A percentile compares a stretch with the other conserved stretches of the same genome.
These are phyloP conservation scores for Xylaria polymorpha DNA, from an alignment of 2,329 filamentous ascomycete genomes.

Conservation along the genomic window DNA sequence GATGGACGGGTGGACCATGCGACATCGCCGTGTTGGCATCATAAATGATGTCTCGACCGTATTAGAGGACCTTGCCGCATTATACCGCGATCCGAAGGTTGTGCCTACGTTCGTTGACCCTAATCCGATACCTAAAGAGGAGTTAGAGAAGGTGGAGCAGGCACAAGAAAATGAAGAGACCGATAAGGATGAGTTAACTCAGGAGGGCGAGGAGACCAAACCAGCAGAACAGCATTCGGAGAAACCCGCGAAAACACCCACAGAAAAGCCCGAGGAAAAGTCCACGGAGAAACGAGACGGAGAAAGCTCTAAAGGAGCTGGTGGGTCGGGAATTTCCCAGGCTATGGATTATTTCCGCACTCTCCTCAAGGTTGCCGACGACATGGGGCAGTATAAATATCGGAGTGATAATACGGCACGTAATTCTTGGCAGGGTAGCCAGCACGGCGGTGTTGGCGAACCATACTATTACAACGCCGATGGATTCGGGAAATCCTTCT, in stretches of 20 bases:
- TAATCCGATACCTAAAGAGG: slow-evolving; percentile 49
- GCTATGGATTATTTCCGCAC: slow-evolving; percentile 46
- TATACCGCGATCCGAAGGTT: slow-evolving; percentile 52
- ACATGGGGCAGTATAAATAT: slow-evolving; percentile 49
- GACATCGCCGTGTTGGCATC: slow-evolving; percentile 51
- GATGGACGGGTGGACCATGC: slow-evolving; percentile 54
- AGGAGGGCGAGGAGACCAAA: slow-evolving; percentile 17
- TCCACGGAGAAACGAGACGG: slow-evolving; percentile 25
- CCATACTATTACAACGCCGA: slow-evolving; percentile 63
- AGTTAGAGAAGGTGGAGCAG: slow-evolving; percentile 40
- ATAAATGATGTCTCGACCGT: slow-evolving; percentile 55
- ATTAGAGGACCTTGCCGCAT: slow-evolving; percentile 53
- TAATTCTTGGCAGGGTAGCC: slow-evolving; percentile 65
- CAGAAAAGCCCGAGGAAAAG: slow-evolving; percentile 11
- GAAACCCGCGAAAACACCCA: neutral
- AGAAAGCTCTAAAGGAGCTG: slow-evolving; percentile 27
- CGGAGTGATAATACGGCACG: slow-evolving; percentile 47
- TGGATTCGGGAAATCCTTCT: slow-evolving; percentile 58
- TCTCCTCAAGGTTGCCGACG: slow-evolving; percentile 47
- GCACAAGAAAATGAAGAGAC: slow-evolving; percentile 33
- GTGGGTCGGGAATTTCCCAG: slow-evolving; percentile 39
- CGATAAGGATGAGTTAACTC: slow-evolving; percentile 14
- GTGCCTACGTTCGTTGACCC: slow-evolving; percentile 50
- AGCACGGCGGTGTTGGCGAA: slow-evolving; percentile 63
- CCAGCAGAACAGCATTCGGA: slow-evolving; percentile 27